phyloP scores from a whole-genome alignment of 2,329 filamentous ascomycete species.

The Trichoderma pleuroti region DNA sequence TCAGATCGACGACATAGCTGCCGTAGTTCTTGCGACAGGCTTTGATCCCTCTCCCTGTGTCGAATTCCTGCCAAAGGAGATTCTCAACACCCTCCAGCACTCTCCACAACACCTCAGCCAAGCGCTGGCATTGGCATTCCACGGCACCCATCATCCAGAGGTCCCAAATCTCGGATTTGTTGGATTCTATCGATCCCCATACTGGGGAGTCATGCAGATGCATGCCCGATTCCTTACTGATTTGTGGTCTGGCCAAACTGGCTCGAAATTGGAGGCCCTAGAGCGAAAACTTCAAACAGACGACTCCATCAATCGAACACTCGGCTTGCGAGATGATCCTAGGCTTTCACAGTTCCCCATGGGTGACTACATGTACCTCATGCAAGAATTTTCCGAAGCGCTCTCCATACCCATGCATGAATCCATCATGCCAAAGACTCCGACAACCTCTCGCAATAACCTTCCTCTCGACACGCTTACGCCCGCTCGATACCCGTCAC shows the following conservation, averaged over 20 bases:
- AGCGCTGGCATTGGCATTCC: slow-evolving; percentile 65
- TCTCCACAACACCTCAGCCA: slow-evolving; percentile 51
- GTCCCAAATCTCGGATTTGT: slow-evolving; percentile 70
- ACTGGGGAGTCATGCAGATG: slow-evolving; percentile 87
- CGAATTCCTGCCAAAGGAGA: slow-evolving; percentile 56
- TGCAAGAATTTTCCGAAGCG: slow-evolving; percentile 64
- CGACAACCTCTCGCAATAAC: slow-evolving; percentile 38
- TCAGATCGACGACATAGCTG: slow-evolving; percentile 55
- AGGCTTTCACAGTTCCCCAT: slow-evolving; percentile 71
- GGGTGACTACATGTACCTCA: slow-evolving; percentile 74
- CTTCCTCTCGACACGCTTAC: slow-evolving; percentile 52
- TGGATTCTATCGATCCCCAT: slow-evolving; percentile 79
- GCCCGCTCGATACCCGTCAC: slow-evolving; percentile 51
- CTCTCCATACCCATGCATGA: slow-evolving; percentile 49
- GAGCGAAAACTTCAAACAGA: slow-evolving; percentile 42
- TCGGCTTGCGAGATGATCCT: slow-evolving; percentile 50
- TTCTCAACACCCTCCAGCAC: slow-evolving; percentile 57
- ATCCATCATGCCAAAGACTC: slow-evolving; percentile 26
- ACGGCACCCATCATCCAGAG: slow-evolving; percentile 58
- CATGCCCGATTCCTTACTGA: slow-evolving; percentile 67
- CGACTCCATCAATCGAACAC: slow-evolving; percentile 43
- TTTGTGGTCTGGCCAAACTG: slow-evolving; percentile 48
- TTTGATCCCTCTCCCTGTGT: slow-evolving; percentile 64
- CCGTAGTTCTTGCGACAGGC: slow-evolving; percentile 71
- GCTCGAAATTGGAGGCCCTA: slow-evolving; percentile 30